Evolutionary conservation across 1,139 yeast species (phyloP).

Genomic region (Geotrichum fermentans): DNA sequence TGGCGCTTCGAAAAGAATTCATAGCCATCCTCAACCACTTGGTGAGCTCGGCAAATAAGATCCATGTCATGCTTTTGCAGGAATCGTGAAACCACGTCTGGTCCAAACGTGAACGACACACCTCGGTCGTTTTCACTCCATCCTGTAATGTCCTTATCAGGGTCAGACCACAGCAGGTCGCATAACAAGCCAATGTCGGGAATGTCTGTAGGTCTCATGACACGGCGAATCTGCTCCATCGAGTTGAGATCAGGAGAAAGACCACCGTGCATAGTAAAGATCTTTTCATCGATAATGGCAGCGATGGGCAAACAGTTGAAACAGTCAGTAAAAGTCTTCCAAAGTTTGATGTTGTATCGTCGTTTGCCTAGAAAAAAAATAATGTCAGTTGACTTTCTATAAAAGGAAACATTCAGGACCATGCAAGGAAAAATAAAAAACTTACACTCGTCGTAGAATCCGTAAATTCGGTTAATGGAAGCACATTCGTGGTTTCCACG

Average conservation of each 20-base stretch:
- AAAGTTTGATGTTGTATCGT: conserved; percentile 91
- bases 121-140: conserved; percentile 99
- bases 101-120: conserved; percentile 95
- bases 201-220: conserved; percentile 97
- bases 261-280: conserved; percentile 98
- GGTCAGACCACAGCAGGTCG: conserved; percentile 96
- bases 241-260: conserved; percentile 92
- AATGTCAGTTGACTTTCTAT: no score
- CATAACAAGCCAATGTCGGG: conserved; percentile 95
- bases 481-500: conserved; percentile 99
- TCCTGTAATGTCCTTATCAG: conserved; percentile 94
- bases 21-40: conserved; percentile 97
- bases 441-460: conserved; percentile 91
- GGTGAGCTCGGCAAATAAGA: conserved; percentile 95
- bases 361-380: conserved; percentile 52
- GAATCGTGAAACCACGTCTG: conserved; percentile 91
- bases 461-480: conserved; percentile 92
- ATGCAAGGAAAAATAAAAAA: conserved; percentile 1
- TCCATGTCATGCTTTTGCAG: conserved; percentile 96
- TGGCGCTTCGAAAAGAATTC: conserved; percentile 95
- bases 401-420: no score
- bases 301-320: conserved; percentile 98
- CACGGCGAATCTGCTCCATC: conserved; percentile 97
- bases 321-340: conserved; percentile 98
- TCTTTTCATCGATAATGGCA: conserved; percentile 94